These are phyloP conservation scores for Penicillium sp. DNA, from an alignment of 2,329 filamentous ascomycete genomes.

Conservation along the genomic window DNA sequence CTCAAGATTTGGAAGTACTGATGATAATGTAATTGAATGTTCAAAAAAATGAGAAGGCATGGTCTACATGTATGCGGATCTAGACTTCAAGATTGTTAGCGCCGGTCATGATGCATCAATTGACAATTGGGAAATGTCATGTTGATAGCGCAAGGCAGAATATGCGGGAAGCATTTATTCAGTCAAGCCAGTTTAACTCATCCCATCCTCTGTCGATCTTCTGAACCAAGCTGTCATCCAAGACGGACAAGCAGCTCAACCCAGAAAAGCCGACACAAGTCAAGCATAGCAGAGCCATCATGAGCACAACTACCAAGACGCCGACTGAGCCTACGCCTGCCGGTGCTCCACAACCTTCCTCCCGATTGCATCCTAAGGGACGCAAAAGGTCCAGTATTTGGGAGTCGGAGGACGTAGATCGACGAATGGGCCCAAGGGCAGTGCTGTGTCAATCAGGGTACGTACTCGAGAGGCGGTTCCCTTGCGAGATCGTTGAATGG, in stretches of 20 bases:
- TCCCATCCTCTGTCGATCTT: constrained; percentile 37
- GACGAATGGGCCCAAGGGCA: constrained; percentile 14
- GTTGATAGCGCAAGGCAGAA: background rate
- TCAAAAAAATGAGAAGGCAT: no score
- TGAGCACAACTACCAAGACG: constrained; percentile 14
- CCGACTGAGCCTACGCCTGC: constrained; percentile 21
- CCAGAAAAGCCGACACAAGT: constrained; percentile 30
- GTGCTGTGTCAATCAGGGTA: constrained; percentile 15
- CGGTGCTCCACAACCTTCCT: constrained; percentile 43
- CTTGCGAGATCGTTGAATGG: constrained; percentile 52
- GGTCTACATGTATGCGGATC: background rate
- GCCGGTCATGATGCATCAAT: constrained; percentile 3
- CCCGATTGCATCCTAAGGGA: constrained; percentile 20
- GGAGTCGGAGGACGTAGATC: constrained; percentile 31
- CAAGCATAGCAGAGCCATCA: constrained; percentile 24
- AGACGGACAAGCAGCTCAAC: constrained; percentile 32
- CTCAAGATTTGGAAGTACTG: no score
- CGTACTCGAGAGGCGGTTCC: constrained; percentile 35
- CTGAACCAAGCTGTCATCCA: constrained; percentile 28
- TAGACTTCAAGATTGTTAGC: constrained; percentile 15
- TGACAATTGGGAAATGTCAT: background rate
- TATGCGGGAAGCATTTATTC: constrained; percentile 19
- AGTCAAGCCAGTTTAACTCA: constrained; percentile 41
- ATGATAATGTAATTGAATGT: no score
- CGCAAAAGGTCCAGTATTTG: constrained; percentile 40